Evolutionary conservation across 1,284 basidiomycete genomes (phyloP).

Genomic region (Stereum hirsutum): DNA sequence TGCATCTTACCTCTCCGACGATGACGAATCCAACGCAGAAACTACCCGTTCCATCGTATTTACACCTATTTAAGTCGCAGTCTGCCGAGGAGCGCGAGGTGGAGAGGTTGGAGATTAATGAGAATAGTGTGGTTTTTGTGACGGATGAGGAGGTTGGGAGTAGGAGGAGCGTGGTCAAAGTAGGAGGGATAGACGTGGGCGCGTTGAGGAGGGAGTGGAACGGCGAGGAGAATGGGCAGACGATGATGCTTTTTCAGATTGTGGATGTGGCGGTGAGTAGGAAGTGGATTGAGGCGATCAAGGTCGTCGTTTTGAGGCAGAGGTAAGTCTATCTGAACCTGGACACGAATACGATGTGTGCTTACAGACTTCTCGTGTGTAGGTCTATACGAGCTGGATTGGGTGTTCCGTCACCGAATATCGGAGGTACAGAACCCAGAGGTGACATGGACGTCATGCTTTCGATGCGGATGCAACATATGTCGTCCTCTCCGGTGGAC

Average conservation of each 20-base stretch:
- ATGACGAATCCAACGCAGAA: no score
- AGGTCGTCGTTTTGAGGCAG: constrained; percentile 59
- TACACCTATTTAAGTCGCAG: constrained; percentile 63
- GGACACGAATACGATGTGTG: constrained; percentile 2
- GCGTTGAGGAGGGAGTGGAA: constrained; percentile 35
- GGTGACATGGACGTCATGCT: constrained; percentile 77
- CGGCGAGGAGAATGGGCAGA: constrained; percentile 36
- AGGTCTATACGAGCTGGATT: constrained; percentile 62
- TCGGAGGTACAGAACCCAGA: constrained; percentile 46
- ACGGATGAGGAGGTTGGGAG: constrained; percentile 61
- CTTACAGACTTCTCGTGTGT: neutral
- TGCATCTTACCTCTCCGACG: no score
- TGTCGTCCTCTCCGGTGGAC: constrained; percentile 23
- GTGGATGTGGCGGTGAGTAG: constrained; percentile 50
- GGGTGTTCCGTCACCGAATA: constrained; percentile 33
- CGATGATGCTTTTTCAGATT: constrained; percentile 66
- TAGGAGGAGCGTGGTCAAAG: constrained; percentile 52
- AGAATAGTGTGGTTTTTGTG: constrained; percentile 64
- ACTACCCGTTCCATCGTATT: constrained; percentile 30
- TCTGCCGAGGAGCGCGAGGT: constrained; percentile 53
- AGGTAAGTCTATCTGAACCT: constrained; percentile 30
- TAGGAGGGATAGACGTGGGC: constrained; percentile 53
- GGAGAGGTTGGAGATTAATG: constrained; percentile 64
- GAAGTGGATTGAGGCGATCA: constrained; percentile 66
- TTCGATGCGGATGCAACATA: constrained; percentile 62